Base-by-base conservation (phyloP, 2,329 filamentous ascomycete species). In the Talaromyces sp. region DNA sequence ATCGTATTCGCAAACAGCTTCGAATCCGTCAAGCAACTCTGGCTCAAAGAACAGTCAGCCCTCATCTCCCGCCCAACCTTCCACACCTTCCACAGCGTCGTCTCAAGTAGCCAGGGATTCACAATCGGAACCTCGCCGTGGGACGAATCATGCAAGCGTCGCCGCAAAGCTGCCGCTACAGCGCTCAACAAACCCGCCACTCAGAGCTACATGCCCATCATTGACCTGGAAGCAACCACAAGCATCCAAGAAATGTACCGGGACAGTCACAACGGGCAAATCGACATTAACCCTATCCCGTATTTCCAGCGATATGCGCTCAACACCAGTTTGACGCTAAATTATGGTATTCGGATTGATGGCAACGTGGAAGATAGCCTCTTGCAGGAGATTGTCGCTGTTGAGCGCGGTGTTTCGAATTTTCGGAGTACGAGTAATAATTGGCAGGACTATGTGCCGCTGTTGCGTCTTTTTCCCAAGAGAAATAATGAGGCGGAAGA, bases 81-180 rank as follows among this genome's bases (percentile, higher is more conserved):
- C 50, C 88, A 93, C 71, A 93, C 89, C 0, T 93, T 92, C 71
- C 89, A 92, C 72, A 88, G 82, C 5, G 86, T 92, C 3, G 86
- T 91, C 2, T 91, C 88, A 1, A 84, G 80, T 35, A 89, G 87
- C 0, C 87, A 91, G 64, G 89, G 89, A 5, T 89, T 91, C 72
- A 93, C 89, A 0, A 91, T 94, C 61, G 89, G 89, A 1, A 91
- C 89, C 0, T 91, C 88, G 0, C 89, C 89, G 0, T 94, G 89
- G 87, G 88, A 92, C 61, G 89, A 91, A 53, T 89, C 85, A 2
- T 90, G 88, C 74, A 93, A 92, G 71, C 78, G 80, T 22, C 82
- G 89, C 9, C 83, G 89, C 62, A 92, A 91, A 75, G 89, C 88
- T 0, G 89, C 89, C 1, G 89, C 87, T 3, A 91, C 89, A 0